phyloP scores from a whole-genome alignment of 345 rosid genomes.

The Brassica nigra region DNA sequence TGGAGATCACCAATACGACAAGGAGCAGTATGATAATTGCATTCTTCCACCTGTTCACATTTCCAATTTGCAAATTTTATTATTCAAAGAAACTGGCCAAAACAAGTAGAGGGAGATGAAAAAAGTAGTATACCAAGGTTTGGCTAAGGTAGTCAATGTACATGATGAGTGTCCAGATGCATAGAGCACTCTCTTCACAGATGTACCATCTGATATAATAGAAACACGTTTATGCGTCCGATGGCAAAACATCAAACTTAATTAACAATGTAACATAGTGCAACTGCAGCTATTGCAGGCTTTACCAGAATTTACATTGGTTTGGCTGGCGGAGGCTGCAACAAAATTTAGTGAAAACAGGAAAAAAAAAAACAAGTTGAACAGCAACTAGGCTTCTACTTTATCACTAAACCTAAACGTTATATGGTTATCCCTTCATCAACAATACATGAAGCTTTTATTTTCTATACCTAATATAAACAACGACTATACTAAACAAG shows the following conservation, averaged over 20 bases:
- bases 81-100: neutral
- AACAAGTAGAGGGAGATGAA: neutral
- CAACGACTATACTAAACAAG: no score
- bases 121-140: conserved; percentile 61
- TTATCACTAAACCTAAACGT: no score
- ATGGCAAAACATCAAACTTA: neutral
- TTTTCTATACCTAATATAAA: no score
- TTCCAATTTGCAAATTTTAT: conserved; percentile 20
- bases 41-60: conserved; percentile 87
- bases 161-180: conserved; percentile 89
- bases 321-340: conserved; percentile 93
- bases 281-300: conserved; percentile 4
- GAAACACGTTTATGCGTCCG: neutral
- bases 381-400: neutral
- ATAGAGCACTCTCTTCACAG: conserved; percentile 71
- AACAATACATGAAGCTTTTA: no score
- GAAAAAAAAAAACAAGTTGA: neutral
- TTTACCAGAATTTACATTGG: conserved; percentile 95
- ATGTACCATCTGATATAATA: conserved; percentile 74
- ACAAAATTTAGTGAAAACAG: neutral
- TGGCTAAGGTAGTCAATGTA: conserved; percentile 70
- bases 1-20: conserved; percentile 54
- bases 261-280: neutral
- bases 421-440: no score
- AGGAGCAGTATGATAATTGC: conserved; percentile 66